Percentiles rank a stretch among this genome's conserved stretches.
Conservation (phyloP, 2,329 filamentous ascomycete species). For the Colletotrichum spinosum region DNA sequence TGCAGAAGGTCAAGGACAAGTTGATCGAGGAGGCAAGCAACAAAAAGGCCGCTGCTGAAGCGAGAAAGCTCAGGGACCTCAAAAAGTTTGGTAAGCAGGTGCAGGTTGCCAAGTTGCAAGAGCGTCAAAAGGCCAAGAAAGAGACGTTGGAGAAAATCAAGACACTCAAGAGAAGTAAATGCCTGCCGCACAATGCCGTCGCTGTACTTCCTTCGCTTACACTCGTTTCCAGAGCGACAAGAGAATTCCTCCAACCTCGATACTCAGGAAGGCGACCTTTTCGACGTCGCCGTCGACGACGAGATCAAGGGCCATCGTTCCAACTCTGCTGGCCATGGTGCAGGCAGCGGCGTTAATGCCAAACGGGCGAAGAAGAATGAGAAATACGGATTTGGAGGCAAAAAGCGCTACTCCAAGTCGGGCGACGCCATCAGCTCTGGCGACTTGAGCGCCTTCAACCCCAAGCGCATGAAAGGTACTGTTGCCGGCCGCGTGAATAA, state of each 20-base stretch:
- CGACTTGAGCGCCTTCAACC: slow-evolving; percentile 84
- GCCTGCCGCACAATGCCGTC: neutral
- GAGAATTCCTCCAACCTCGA: slow-evolving; percentile 71
- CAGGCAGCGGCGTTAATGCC: slow-evolving; percentile 57
- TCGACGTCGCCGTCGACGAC: slow-evolving; percentile 88
- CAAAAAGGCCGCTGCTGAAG: slow-evolving; percentile 93
- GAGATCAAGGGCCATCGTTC: slow-evolving; percentile 64
- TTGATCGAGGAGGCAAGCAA: slow-evolving; percentile 89
- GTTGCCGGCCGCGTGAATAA: slow-evolving; percentile 48
- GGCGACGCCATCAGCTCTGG: slow-evolving; percentile 86
- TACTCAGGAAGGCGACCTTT: slow-evolving; percentile 85
- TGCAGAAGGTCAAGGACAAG: slow-evolving; percentile 96
- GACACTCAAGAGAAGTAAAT: slow-evolving; percentile 91
- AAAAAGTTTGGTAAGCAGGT: slow-evolving; percentile 99
- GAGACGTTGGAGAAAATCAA: slow-evolving; percentile 97
- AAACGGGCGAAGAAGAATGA: slow-evolving; percentile 96
- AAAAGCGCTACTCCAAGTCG: slow-evolving; percentile 92
- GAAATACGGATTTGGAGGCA: slow-evolving; percentile 95
- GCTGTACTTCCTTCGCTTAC: slow-evolving; percentile 1
- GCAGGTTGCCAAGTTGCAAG: slow-evolving; percentile 94
- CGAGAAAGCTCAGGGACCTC: slow-evolving; percentile 89
- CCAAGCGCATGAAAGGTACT: slow-evolving; percentile 84
- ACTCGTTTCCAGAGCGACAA: slow-evolving; percentile 76
- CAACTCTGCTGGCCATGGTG: slow-evolving; percentile 49
- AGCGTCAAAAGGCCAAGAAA: slow-evolving; percentile 91